Evolutionary conservation across 2,329 filamentous ascomycete genomes (phyloP), one percentile per base, ranked within the genome.

Genomic region (Ceratocystis colombiana): DNA sequence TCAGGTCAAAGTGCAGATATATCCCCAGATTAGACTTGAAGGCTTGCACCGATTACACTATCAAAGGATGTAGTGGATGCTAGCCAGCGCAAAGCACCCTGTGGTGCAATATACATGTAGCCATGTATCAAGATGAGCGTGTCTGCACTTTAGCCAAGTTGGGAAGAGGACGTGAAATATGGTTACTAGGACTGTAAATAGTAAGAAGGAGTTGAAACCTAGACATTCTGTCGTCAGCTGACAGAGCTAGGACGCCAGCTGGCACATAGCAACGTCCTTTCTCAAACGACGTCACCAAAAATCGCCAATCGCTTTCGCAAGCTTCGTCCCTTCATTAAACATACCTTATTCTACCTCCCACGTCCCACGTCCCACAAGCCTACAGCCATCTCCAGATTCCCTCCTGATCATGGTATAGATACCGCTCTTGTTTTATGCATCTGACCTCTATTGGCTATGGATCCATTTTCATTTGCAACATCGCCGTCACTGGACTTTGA

Each of bases 391-490:
- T n/a, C 22, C 15, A 45, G 25, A 25, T 20, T 48, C 44, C n/a
- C 10, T 28, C 22, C 33, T 15, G 6, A 33, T 28, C 17, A 63
- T 63, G 37, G 22, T 46, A 48, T 63, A 63, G 61, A 20, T 10
- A n/a, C n/a, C 50, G 46, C 7, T 1, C 15, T 7, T n/a, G 28
- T 37, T 44, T 17, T 57, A 59, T 17, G 15, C 20, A 59, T 48
- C n/a, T 8, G 41, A 2, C 17, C n/a, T 45, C 44, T 20, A 20
- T 41, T 41, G 37, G 62, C 62, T 48, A 96, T 96, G 90, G 94
- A 99, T 77, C 88, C 92, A 64, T 96, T 96, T 77, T 96, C 92
- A 37, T 97, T 97, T 79, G 92, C 90, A 71, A 90, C 87, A 73
- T 96, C 94, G 68, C 88, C 90, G 70, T 86, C 89, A 75, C 81